Percentiles rank a stretch among this genome's conserved stretches.
Conservation (phyloP, 176 grass and related monocot genomes). For the Areca catechu region DNA sequence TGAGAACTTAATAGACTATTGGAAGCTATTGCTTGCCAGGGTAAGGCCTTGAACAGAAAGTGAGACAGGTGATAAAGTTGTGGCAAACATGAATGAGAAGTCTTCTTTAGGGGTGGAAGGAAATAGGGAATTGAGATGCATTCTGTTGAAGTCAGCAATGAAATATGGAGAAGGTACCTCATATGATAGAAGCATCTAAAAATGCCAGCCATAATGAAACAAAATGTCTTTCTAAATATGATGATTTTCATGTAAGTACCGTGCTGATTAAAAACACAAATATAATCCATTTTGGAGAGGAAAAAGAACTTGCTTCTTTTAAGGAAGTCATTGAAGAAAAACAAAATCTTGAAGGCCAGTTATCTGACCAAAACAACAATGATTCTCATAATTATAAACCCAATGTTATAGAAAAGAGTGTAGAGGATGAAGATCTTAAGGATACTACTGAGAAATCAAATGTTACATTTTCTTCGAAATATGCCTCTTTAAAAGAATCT, state of each 20-base stretch:
- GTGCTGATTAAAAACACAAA: slow-evolving; percentile 14
- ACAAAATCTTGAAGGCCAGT: too few relatives aligned
- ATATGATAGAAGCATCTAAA: slow-evolving; percentile 13
- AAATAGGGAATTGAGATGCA: slow-evolving; percentile 8
- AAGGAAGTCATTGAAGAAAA: too few relatives aligned
- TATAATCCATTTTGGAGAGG: slow-evolving; percentile 22
- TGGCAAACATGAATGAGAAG: slow-evolving; percentile 16
- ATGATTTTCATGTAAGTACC: slow-evolving; percentile 18
- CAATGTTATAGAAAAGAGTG: too few relatives aligned
- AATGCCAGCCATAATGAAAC: slow-evolving; percentile 16
- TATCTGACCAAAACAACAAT: too few relatives aligned
- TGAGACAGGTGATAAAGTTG: slow-evolving; percentile 15
- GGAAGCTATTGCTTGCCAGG: too few relatives aligned
- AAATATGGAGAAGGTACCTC: slow-evolving; percentile 6
- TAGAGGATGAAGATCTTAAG: too few relatives aligned
- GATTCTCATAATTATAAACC: too few relatives aligned
- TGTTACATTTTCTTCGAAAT: too few relatives aligned
- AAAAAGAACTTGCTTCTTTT: too few relatives aligned
- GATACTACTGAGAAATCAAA: too few relatives aligned
- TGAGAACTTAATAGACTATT: slow-evolving; percentile 63
- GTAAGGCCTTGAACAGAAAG: slow-evolving; percentile 44
- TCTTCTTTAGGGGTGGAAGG: slow-evolving; percentile 35
- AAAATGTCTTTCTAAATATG: slow-evolving; percentile 18
- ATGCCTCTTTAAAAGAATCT: slow-evolving; percentile 22
- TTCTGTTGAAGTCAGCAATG: slow-evolving; percentile 21